These are phyloP conservation scores for Termitomyces sp. DNA, from an alignment of 768 basidiomycete genomes.

Conservation along the genomic window DNA sequence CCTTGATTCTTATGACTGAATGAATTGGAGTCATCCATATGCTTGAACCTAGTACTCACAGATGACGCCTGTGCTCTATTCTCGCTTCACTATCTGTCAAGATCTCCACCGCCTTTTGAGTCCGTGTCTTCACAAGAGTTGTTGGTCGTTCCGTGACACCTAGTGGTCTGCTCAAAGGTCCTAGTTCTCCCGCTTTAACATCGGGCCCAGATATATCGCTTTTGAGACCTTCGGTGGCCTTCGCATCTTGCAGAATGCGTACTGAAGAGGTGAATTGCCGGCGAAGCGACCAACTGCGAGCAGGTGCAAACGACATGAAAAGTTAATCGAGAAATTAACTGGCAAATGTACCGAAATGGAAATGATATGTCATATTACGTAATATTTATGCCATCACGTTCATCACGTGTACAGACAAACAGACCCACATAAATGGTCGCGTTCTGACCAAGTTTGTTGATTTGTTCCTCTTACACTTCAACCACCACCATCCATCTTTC, in stretches of 20 bases:
- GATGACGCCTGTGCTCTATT: constrained; percentile 65
- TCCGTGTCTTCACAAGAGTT: constrained; percentile 53
- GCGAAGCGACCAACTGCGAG: constrained; percentile 13
- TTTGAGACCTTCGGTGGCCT: not conserved
- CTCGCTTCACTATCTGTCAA: constrained; percentile 64
- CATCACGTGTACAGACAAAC: constrained; percentile 30
- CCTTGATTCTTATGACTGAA: constrained; percentile 34
- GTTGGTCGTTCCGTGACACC: constrained; percentile 73
- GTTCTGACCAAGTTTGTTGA: constrained; percentile 28
- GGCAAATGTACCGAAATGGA: not conserved
- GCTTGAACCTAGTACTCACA: constrained; percentile 32
- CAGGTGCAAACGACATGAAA: constrained; percentile 16
- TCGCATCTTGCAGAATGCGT: constrained; percentile 3
- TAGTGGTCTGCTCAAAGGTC: constrained; percentile 58
- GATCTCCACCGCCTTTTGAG: constrained; percentile 62
- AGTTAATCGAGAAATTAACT: not conserved
- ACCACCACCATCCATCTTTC: constrained; percentile 32
- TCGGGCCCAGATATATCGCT: constrained; percentile 15
- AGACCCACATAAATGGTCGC: constrained; percentile 40
- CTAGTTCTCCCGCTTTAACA: constrained; percentile 21
- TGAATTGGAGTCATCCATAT: not conserved
- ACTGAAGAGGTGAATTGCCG: constrained; percentile 16
- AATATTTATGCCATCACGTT: not conserved
- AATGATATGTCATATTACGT: not conserved
- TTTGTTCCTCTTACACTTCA: constrained; percentile 27